A percentile compares a stretch with the other conserved stretches of the same genome.
Evolutionary conservation across 257 asterid genomes (phyloP).

Genomic region (Plantago elongata): DNA sequence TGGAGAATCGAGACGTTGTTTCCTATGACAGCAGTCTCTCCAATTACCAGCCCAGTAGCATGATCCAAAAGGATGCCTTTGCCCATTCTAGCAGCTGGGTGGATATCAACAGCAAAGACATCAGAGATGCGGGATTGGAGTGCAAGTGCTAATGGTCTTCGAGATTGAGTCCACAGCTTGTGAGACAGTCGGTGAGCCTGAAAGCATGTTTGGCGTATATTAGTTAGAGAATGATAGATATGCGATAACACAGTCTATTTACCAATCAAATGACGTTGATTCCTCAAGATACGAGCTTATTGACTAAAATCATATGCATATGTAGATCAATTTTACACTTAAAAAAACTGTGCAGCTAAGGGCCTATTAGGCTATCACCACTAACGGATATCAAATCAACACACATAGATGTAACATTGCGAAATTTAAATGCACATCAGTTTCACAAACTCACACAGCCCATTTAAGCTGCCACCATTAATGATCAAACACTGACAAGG

Average conservation of each 20-base stretch:
- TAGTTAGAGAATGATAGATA: not conserved
- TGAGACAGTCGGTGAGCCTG: conserved; percentile 72
- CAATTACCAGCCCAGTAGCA: conserved; percentile 74
- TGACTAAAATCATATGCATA: not conserved
- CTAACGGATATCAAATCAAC: not conserved
- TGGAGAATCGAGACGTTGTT: conserved; percentile 71
- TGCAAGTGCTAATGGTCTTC: conserved; percentile 57
- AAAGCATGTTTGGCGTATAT: not conserved
- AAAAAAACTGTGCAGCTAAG: not conserved
- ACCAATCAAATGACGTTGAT: not conserved
- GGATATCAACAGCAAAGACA: conserved; percentile 65
- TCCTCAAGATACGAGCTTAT: not conserved
- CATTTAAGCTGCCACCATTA: not conserved
- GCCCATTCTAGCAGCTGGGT: conserved; percentile 64
- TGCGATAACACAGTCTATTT: not conserved
- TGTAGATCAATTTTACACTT: not conserved
- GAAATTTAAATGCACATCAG: not conserved
- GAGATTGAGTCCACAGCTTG: conserved; percentile 60
- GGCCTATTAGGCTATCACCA: too few relatives aligned
- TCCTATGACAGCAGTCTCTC: conserved; percentile 75
- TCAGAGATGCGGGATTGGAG: conserved; percentile 69
- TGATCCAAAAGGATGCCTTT: conserved; percentile 69
- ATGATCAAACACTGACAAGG: not conserved
- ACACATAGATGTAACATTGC: not conserved
- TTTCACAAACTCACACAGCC: not conserved